Base-by-base conservation (phyloP, 345 rosid genomes). In the Melaleuca alternifolia region DNA sequence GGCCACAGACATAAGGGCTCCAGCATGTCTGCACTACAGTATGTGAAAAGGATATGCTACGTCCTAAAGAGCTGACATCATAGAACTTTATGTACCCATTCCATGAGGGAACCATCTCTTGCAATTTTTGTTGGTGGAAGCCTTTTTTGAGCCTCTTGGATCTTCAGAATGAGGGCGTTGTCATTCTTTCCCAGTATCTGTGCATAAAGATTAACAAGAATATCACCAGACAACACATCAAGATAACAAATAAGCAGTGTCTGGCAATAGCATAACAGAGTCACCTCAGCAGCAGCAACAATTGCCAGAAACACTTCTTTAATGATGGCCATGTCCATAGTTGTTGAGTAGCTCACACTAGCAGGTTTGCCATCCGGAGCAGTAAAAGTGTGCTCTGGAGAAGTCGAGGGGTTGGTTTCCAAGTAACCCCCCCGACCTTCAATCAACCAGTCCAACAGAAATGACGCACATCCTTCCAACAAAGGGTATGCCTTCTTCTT, bases 371-470 rank as follows among this genome's bases (percentile, higher is more conserved):
- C 98, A 89, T 93, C 94, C 21, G 99, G 98, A 86, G 94, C 91
- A 50, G 88, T 92, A 71, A 97, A 97, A 87, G 87, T 88, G 90
- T 97, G 99, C 85, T 97, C 99, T 12, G 99, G 99, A 77, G 99
- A 97, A 46, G 99, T 97, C 54, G 99, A 96, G 76, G 99, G 99
- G 87, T 95, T 97, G 83, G 99, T 97, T 90, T 93, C 97, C 61
- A 97, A 92, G 91, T 89, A 96, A 83, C 95, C 95, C 10, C 93
- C 96, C 41, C 83, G 91, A 57, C 96, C 98, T 92, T 97, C 93
- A 85, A 97, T 93, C 91, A 96, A 92, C 99, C 99, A 97, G 88
- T 96, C 98, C 92, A 97, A 89, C 86, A 97, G 92, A 93, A 97
- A 96, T 61, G 82, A 10, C 2, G 94, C 75, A 85, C 99, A 97